These are phyloP conservation scores for Jacaranda mimosifolia DNA, from an alignment of 257 asterid species.

Conservation along the genomic window DNA sequence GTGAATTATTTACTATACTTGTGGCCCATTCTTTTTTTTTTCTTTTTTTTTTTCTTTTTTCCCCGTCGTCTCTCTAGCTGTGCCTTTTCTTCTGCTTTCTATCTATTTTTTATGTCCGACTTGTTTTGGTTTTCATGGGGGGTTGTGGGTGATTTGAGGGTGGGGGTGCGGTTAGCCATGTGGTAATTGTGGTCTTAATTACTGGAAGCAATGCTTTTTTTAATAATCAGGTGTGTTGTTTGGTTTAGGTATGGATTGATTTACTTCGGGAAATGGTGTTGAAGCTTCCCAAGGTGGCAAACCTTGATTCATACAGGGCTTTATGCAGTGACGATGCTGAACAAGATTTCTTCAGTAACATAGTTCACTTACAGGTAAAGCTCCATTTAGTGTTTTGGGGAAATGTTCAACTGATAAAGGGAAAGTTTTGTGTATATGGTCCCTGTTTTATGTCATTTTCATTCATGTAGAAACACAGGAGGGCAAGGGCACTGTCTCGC, in stretches of 20 bases:
- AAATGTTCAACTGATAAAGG: not conserved
- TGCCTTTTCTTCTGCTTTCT: not conserved
- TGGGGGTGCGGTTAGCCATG: not conserved
- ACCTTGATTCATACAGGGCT: constrained; percentile 67
- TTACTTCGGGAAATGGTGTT: constrained; percentile 85
- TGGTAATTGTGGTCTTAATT: constrained; percentile 19
- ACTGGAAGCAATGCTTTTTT: not conserved
- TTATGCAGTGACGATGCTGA: constrained; percentile 81
- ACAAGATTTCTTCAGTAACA: constrained; percentile 86
- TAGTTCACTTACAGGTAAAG: constrained; percentile 87
- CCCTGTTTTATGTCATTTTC: constrained; percentile 29
- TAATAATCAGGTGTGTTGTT: constrained; percentile 27
- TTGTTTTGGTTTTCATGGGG: not conserved
- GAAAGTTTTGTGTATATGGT: constrained; percentile 5
- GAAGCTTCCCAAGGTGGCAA: constrained; percentile 76
- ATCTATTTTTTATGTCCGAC: not conserved
- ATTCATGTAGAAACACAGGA: constrained; percentile 81
- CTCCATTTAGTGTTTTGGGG: not conserved
- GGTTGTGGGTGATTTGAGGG: constrained; percentile 8
- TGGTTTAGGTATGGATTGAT: constrained; percentile 85
- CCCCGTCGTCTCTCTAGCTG: not conserved
- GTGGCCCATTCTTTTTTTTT: no score
- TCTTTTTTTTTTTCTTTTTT: no score
- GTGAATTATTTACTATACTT: not conserved
- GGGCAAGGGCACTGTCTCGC: constrained; percentile 89